A percentile compares a stretch with the other conserved stretches of the same genome.
These are phyloP conservation scores for Colletotrichum higginsianum DNA, from an alignment of 2,329 filamentous ascomycete genomes.

Conservation along the genomic window DNA sequence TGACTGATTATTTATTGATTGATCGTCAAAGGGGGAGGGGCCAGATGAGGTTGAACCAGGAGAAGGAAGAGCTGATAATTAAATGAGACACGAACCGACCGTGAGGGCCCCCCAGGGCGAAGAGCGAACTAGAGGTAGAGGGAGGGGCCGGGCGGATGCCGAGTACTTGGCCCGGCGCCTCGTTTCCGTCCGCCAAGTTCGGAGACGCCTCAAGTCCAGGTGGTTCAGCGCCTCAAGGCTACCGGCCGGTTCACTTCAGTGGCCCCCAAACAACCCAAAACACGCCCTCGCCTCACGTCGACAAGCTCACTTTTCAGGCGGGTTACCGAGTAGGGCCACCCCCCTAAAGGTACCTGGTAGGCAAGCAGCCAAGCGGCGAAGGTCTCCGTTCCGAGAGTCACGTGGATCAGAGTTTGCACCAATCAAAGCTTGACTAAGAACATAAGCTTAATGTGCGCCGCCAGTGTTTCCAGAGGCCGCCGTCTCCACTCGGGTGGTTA, in stretches of 20 bases:
- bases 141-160: neutral
- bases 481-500: neutral
- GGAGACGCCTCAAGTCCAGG: neutral
- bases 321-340: too few species aligned
- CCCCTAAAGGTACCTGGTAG: too few species aligned
- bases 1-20: too few species aligned
- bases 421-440: conserved; percentile 8
- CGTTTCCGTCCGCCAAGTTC: conserved; percentile 32
- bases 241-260: too few species aligned
- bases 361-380: too few species aligned
- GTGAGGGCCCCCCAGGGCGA: too few species aligned
- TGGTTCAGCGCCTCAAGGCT: too few species aligned
- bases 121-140: too few species aligned
- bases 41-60: neutral
- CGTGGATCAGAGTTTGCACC: neutral
- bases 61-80: neutral
- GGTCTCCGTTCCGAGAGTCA: neutral
- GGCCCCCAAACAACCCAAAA: neutral
- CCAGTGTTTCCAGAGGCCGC: conserved; percentile 27
- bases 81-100: neutral
- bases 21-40: neutral
- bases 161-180: conserved; percentile 36
- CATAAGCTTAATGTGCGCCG: conserved; percentile 37
- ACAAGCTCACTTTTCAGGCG: neutral
- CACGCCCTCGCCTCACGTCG: neutral